phyloP scores from a whole-genome alignment of 177 flowering plant genomes.

The Telopea speciosissima region DNA sequence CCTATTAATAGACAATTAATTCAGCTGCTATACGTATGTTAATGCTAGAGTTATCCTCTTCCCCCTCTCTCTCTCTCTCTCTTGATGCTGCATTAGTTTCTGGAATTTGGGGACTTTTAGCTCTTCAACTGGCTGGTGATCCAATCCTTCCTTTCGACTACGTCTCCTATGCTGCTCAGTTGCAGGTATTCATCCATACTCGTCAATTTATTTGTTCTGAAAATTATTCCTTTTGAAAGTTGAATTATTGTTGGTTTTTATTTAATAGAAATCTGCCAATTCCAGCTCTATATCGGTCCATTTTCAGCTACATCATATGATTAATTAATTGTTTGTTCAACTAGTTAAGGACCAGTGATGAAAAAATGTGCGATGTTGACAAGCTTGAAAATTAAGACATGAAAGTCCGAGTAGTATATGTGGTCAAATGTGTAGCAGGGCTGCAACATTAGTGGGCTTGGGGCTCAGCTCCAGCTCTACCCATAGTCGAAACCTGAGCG shows the following conservation, averaged over 20 bases:
- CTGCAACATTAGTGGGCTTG: too few species aligned
- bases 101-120: conserved; percentile 92
- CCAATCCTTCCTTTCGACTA: conserved; percentile 72
- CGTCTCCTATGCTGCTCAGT: conserved; percentile 54
- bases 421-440: too few species aligned
- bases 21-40: neutral
- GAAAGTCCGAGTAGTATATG: too few species aligned
- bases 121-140: conserved; percentile 82
- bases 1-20: neutral
- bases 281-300: neutral
- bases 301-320: neutral
- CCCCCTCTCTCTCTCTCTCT: neutral
- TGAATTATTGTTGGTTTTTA: neutral
- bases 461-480: too few species aligned
- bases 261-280: neutral
- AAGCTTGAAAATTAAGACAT: too few species aligned
- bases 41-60: too few species aligned
- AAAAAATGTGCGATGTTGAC: neutral
- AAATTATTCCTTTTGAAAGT: neutral
- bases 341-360: neutral
- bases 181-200: conserved; percentile 42
- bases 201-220: neutral
- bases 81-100: conserved; percentile 39
- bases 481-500: too few species aligned
- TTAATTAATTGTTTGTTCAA: neutral